Percentiles rank a stretch among this genome's conserved stretches.
phyloP scores from a whole-genome alignment of 768 basidiomycete species.

The Holtermannia corniformis region DNA sequence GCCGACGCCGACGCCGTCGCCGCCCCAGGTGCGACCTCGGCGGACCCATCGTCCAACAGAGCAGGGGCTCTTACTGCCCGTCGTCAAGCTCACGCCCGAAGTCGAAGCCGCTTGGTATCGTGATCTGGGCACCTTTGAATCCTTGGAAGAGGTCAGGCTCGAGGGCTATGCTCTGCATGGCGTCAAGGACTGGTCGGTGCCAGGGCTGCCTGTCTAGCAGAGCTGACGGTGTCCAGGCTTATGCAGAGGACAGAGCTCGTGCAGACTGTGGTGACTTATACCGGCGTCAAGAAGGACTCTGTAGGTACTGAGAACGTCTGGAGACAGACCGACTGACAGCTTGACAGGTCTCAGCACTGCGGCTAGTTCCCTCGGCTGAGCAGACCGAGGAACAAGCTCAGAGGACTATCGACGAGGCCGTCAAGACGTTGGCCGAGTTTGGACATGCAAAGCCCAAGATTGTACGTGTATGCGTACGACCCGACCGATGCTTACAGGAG shows the following conservation, averaged over 20 bases:
- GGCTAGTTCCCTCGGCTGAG: conserved; percentile 14
- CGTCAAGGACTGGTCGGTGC: neutral
- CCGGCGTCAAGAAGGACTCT: conserved; percentile 29
- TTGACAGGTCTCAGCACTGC: conserved; percentile 26
- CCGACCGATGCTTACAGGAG: neutral
- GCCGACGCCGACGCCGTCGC: neutral
- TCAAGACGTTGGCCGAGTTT: conserved; percentile 13
- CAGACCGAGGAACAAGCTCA: conserved; percentile 13
- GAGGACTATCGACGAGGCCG: conserved; percentile 16
- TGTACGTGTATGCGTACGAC: neutral
- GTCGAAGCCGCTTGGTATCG: neutral
- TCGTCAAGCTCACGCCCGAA: neutral
- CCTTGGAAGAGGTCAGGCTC: neutral
- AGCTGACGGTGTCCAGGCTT: neutral
- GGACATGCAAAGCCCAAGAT: neutral
- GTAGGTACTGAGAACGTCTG: conserved; percentile 10
- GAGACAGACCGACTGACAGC: neutral
- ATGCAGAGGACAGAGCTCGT: neutral
- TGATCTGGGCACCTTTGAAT: neutral
- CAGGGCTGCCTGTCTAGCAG: neutral
- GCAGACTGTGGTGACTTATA: conserved; percentile 33
- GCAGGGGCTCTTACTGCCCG: neutral
- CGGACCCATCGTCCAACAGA: neutral
- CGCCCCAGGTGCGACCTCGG: no score
- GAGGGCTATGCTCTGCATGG: neutral